Evolutionary conservation across 768 basidiomycete genomes (phyloP).

Genomic region (Boletus barrowsii): DNA sequence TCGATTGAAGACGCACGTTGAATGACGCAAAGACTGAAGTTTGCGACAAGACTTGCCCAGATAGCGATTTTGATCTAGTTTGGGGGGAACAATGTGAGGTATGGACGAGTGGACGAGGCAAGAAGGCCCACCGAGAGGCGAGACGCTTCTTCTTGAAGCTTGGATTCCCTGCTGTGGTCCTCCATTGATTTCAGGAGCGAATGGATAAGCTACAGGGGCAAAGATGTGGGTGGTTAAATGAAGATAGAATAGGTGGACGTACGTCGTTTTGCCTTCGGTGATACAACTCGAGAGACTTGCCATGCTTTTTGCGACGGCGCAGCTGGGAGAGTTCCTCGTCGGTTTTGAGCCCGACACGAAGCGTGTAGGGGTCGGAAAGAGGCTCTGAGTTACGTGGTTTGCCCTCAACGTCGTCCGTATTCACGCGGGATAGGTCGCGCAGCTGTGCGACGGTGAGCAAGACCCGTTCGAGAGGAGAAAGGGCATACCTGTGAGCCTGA

Average conservation of each 20-base stretch:
- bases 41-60: constrained; percentile 76
- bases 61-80: constrained; percentile 83
- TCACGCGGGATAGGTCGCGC: neutral
- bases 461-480: neutral
- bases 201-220: constrained; percentile 65
- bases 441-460: neutral
- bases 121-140: constrained; percentile 57
- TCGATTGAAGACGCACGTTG: constrained; percentile 46
- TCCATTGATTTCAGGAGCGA: constrained; percentile 90
- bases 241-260: constrained; percentile 2
- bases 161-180: constrained; percentile 81
- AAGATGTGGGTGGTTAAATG: neutral
- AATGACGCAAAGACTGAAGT: constrained; percentile 66
- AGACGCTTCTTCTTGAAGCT: constrained; percentile 59
- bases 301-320: constrained; percentile 52
- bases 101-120: neutral
- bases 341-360: constrained; percentile 58
- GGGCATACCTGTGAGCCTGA: neutral
- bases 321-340: constrained; percentile 63
- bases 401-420: constrained; percentile 38
- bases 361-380: constrained; percentile 61
- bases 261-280: constrained; percentile 75
- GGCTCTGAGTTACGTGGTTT: constrained; percentile 32
- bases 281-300: constrained; percentile 63
- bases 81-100: neutral